phyloP scores from a whole-genome alignment of 1,139 yeast genomes.

The Hyphopichia fennica region DNA sequence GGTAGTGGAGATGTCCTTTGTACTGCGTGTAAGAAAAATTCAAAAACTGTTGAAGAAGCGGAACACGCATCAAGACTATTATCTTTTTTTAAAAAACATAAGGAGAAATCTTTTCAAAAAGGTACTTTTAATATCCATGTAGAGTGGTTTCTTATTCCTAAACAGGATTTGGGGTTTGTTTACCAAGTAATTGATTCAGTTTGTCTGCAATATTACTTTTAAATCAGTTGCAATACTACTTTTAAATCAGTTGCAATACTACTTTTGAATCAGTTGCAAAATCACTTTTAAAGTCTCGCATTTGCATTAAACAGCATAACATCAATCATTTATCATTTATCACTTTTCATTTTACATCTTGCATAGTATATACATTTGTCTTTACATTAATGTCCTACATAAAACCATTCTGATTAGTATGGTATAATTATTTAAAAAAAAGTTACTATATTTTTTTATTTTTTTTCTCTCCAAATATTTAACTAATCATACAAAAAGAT shows the following conservation, averaged over 20 bases:
- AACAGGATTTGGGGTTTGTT: conserved; percentile 35
- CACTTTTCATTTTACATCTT: too few species aligned
- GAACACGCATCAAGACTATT: not conserved
- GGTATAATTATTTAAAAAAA: too few species aligned
- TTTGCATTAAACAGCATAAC: too few species aligned
- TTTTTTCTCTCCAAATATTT: not conserved
- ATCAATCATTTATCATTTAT: too few species aligned
- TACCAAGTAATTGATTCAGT: conserved; percentile 40
- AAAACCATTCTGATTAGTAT: too few species aligned
- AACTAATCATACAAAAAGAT: not conserved
- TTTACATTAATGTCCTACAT: too few species aligned
- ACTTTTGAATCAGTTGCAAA: too few species aligned
- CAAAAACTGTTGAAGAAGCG: not conserved
- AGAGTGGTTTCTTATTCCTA: conserved; percentile 62
- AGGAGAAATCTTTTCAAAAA: conserved; percentile 11
- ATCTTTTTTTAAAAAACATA: not conserved
- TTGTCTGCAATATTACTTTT: conserved; percentile 13
- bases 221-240: too few species aligned
- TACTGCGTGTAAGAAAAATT: conserved; percentile 28
- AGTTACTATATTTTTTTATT: not conserved
- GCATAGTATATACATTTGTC: too few species aligned
- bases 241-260: too few species aligned
- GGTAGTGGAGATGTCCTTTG: conserved; percentile 49
- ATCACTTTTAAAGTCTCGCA: too few species aligned
- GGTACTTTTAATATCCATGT: conserved; percentile 40